phyloP scores from a whole-genome alignment of 83 land plant species.

The Picea mariana region DNA sequence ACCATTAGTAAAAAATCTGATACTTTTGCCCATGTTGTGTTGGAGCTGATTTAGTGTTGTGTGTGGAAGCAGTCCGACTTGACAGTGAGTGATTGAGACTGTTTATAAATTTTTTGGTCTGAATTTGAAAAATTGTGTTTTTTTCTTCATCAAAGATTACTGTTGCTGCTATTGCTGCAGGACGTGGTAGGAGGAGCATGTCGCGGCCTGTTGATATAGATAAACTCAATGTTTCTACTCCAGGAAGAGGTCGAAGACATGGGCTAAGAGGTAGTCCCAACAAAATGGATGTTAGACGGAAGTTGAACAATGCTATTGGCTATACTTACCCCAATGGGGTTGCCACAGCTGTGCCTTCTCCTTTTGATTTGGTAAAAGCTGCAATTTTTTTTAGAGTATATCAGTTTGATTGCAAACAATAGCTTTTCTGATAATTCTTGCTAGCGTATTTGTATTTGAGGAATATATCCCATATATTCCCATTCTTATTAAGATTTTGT shows the following conservation, averaged over 20 bases:
- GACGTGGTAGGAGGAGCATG: constrained; percentile 9
- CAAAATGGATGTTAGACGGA: neutral
- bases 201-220: neutral
- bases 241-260: constrained; percentile 7
- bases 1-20: no score
- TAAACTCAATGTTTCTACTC: neutral
- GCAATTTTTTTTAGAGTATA: neutral
- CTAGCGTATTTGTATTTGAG: neutral
- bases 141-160: no score
- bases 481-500: neutral
- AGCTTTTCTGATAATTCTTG: neutral
- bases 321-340: neutral
- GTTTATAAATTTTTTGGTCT: neutral
- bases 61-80: neutral
- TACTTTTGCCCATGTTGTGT: neutral
- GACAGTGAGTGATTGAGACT: neutral
- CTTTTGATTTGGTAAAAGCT: constrained; percentile 9
- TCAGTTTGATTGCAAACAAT: neutral
- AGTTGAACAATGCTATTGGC: constrained; percentile 1
- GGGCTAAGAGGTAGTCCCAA: neutral
- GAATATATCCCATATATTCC: neutral
- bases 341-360: neutral
- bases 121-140: neutral
- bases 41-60: neutral
- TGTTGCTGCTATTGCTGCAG: neutral